Evolutionary conservation across 306 rosid genomes (phyloP).

Genomic region (Alnus rubra): DNA sequence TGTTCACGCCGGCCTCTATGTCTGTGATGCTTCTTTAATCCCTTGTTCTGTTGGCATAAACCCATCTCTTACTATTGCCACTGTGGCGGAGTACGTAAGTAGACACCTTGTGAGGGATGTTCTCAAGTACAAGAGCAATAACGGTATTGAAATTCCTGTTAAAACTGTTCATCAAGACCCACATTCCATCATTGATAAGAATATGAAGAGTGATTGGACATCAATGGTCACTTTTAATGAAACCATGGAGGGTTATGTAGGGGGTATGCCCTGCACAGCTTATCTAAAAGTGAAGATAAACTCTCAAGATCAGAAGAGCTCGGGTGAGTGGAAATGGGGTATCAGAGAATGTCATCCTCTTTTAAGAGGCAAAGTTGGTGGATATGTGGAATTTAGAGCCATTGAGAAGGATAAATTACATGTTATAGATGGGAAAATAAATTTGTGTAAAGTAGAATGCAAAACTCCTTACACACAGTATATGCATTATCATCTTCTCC

Average conservation of each 20-base stretch:
- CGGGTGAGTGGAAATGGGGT: slow-evolving; percentile 13
- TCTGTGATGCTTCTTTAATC: slow-evolving; percentile 41
- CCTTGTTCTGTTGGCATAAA: slow-evolving; percentile 42
- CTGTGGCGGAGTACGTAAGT: slow-evolving; percentile 35
- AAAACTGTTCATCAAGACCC: slow-evolving; percentile 3
- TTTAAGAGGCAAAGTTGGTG: slow-evolving; percentile 37
- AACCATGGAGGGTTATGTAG: slow-evolving; percentile 37
- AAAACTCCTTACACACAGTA: slow-evolving; percentile 42
- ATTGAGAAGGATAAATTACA: slow-evolving; percentile 34
- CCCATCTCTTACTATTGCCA: slow-evolving; percentile 37
- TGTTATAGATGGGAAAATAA: slow-evolving; percentile 28
- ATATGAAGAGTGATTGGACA: slow-evolving; percentile 2
- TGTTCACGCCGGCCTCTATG: slow-evolving; percentile 33
- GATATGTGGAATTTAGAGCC: slow-evolving; percentile 31
- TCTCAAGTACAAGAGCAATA: slow-evolving; percentile 26
- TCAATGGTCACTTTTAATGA: slow-evolving; percentile 22
- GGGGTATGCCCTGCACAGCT: slow-evolving; percentile 38
- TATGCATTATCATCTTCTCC: slow-evolving; percentile 39
- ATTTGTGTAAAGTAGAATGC: slow-evolving; percentile 30
- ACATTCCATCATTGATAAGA: slow-evolving; percentile 4
- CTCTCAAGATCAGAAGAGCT: slow-evolving; percentile 4
- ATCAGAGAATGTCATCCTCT: slow-evolving; percentile 24
- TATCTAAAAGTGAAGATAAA: slow-evolving; percentile 36
- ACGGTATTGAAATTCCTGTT: not conserved
- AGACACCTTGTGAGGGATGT: slow-evolving; percentile 29